A percentile compares a stretch with the other conserved stretches of the same genome.
These are phyloP conservation scores for Leccinum barrowsii DNA, from an alignment of 768 basidiomycete genomes.

Conservation along the genomic window DNA sequence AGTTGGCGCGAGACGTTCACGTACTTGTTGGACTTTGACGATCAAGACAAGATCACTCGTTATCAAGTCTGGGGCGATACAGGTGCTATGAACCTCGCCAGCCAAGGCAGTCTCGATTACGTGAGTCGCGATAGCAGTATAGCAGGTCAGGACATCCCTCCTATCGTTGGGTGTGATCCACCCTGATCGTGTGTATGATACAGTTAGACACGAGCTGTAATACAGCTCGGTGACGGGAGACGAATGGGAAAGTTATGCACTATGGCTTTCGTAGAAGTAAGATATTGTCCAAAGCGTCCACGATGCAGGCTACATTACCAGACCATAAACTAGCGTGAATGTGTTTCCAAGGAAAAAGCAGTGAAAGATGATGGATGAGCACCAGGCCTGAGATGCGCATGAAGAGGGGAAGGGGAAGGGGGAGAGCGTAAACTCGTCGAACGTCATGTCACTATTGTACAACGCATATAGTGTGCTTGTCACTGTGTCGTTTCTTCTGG, in stretches of 20 bases:
- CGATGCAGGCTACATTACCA: constrained; percentile 16
- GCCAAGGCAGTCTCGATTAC: constrained; percentile 40
- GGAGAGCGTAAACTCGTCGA: neutral
- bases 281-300: constrained; percentile 13
- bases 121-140: constrained; percentile 5
- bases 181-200: constrained; percentile 11
- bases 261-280: neutral
- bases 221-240: neutral
- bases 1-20: constrained; percentile 61
- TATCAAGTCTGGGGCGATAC: constrained; percentile 73
- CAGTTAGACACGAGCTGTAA: constrained; percentile 6
- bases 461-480: constrained; percentile 24
- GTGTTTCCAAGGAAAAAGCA: neutral
- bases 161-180: neutral
- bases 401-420: neutral
- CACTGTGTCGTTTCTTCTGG: constrained; percentile 28
- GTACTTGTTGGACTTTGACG: constrained; percentile 60
- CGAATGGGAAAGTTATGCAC: neutral
- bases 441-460: constrained; percentile 21
- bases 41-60: constrained; percentile 48
- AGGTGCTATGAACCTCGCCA: constrained; percentile 59
- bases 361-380: constrained; percentile 1
- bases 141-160: neutral
- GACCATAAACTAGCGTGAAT: constrained; percentile 13
- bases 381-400: neutral